Base-by-base conservation (phyloP, 208 protist genomes). In the Acanthamoeba healyi region DNA sequence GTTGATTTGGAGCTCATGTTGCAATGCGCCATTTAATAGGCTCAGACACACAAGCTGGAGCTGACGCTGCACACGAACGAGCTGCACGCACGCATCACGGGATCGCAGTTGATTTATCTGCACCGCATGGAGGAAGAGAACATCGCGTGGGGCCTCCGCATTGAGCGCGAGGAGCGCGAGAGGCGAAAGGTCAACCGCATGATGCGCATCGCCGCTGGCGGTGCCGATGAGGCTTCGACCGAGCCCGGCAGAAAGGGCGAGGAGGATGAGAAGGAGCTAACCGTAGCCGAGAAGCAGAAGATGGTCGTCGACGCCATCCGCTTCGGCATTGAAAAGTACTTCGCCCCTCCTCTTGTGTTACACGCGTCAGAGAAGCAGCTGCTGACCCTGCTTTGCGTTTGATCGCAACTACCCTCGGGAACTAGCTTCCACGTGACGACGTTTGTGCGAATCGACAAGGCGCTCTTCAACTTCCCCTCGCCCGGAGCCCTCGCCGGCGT, bases 121-220 rank as follows among this genome's bases (percentile, higher is more conserved):
- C 65, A 40, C 65, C 65, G 36, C 36, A 74, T 74, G 36, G 65
- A 74, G 65, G 34, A 40, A 19, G 65, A 74, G 65, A 34, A 74
- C 65, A 74, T 40, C 34, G 34, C 29, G 65, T 74, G 65, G 65
- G 65, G 65, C 29, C 34, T 42, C 34, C 65, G 65, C 65, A 74
- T 74, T 12, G 65, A 40, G 29, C 34, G 29, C 34, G 65, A 74
- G 36, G 65, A 74, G 36, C 29, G 34, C 9, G 65, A 74, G 65
- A 74, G 65, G 65, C 29, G 36, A 19, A 74, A 74, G 34, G 36
- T 74, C 34, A 74, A 12, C 65, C 29, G 36, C 34, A 74, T 74
- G 65, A 42, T 74, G 65, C 29, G 36, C 34, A 34, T 74, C 34
- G 65, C 65, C 36, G 29, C 65, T 12, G 36, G 9, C 36, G 65